Evolutionary conservation across 768 basidiomycete species (phyloP).

Genomic region (Russula sp.): DNA sequence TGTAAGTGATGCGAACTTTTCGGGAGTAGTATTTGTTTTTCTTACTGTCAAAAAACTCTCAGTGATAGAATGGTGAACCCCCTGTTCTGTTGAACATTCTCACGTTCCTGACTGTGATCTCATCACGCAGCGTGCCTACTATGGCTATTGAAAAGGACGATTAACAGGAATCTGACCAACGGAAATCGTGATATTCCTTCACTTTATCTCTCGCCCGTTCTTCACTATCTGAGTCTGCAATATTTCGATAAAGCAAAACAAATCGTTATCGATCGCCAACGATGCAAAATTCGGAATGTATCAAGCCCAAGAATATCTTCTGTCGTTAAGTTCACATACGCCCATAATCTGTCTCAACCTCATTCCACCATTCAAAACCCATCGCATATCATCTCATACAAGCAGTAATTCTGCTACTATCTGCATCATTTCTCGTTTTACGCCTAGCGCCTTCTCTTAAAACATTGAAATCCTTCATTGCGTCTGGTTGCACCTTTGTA

Average conservation of each 20-base stretch:
- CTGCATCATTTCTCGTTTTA: slow-evolving; percentile 22
- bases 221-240: slow-evolving; percentile 18
- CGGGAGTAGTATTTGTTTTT: not conserved
- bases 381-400: slow-evolving; percentile 20
- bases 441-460: slow-evolving; percentile 3
- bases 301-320: slow-evolving; percentile 20
- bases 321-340: slow-evolving; percentile 14
- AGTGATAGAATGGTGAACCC: slow-evolving; percentile 52
- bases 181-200: slow-evolving; percentile 20
- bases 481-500: slow-evolving; percentile 11
- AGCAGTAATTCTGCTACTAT: slow-evolving; percentile 19
- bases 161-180: slow-evolving; percentile 9
- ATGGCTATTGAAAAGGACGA: slow-evolving; percentile 34
- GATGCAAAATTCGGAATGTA: slow-evolving; percentile 18
- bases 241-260: slow-evolving; percentile 14
- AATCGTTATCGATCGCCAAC: slow-evolving; percentile 1
- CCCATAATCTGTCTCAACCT: slow-evolving; percentile 17
- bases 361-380: slow-evolving; percentile 14
- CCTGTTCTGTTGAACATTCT: slow-evolving; percentile 5
- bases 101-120: slow-evolving; percentile 19
- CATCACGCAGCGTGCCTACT: slow-evolving; percentile 50
- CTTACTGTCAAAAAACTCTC: slow-evolving; percentile 3
- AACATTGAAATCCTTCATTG: slow-evolving; percentile 6
- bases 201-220: slow-evolving; percentile 12
- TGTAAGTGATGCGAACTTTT: slow-evolving; percentile 37